These are phyloP conservation scores for Trichoderma arundinaceum DNA, from an alignment of 2,329 filamentous ascomycete species.

Conservation along the genomic window DNA sequence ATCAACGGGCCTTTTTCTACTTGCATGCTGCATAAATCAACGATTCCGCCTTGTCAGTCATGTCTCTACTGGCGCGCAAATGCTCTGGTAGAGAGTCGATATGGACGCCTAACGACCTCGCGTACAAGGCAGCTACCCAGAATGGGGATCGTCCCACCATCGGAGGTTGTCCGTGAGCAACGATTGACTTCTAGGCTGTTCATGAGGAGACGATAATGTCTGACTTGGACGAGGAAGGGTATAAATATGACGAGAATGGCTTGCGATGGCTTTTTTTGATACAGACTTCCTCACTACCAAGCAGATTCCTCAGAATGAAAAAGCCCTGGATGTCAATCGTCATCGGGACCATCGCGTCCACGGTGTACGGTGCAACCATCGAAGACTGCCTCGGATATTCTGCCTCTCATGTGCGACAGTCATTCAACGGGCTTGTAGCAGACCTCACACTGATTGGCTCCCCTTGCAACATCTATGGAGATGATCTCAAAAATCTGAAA, in stretches of 20 bases:
- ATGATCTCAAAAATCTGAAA: slow-evolving; percentile 69
- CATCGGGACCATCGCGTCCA: not conserved
- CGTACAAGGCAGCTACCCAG: not conserved
- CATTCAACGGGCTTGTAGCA: slow-evolving; percentile 65
- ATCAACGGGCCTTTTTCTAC: slow-evolving; percentile 3
- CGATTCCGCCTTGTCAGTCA: not conserved
- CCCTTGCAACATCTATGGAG: slow-evolving; percentile 79
- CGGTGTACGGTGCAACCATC: not conserved
- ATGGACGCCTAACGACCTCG: not conserved
- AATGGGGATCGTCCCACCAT: not conserved
- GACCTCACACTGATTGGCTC: slow-evolving; percentile 71
- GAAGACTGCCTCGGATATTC: slow-evolving; percentile 68
- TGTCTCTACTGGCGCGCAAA: not conserved
- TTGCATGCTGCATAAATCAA: not conserved
- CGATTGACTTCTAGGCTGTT: not conserved
- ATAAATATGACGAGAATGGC: not conserved
- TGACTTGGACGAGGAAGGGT: not conserved
- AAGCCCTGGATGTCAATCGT: not conserved
- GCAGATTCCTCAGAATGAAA: not conserved
- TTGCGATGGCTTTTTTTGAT: not conserved
- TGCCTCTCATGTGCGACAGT: slow-evolving; percentile 64
- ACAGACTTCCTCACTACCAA: not conserved
- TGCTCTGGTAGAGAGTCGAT: not conserved
- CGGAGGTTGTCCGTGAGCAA: slow-evolving; percentile 2
- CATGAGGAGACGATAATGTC: not conserved